Percentiles rank a stretch among this genome's conserved stretches.
Conservation (phyloP, 1,139 yeast genomes). For the Meyerozyma guilliermondii region DNA sequence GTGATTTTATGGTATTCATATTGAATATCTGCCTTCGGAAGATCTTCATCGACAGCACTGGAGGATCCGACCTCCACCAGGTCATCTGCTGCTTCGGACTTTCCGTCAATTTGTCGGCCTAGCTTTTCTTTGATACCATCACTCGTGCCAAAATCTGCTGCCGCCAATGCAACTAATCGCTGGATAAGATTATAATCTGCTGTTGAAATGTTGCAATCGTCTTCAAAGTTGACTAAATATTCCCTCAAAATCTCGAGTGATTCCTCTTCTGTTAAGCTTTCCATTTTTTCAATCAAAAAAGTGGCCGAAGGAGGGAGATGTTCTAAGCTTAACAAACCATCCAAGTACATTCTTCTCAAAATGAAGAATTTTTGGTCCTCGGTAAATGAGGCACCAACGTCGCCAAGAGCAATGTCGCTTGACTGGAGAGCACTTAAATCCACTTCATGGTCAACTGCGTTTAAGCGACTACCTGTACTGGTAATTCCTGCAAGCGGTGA, state of each 20-base stretch:
- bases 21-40: not conserved
- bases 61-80: slow-evolving; percentile 1
- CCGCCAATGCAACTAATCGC: slow-evolving; percentile 5
- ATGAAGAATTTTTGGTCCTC: slow-evolving; percentile 21
- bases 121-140: slow-evolving; percentile 8
- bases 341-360: slow-evolving; percentile 23
- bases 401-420: slow-evolving; percentile 6
- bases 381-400: slow-evolving; percentile 11
- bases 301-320: slow-evolving; percentile 28
- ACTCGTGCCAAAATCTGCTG: not conserved
- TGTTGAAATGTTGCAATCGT: slow-evolving; percentile 47
- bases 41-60: not conserved
- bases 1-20: not conserved
- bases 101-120: slow-evolving; percentile 6
- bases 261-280: slow-evolving; percentile 29
- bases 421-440: slow-evolving; percentile 11
- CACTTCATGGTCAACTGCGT: slow-evolving; percentile 11
- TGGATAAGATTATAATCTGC: slow-evolving; percentile 21
- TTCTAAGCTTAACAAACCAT: slow-evolving; percentile 21
- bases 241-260: slow-evolving; percentile 36
- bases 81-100: not conserved
- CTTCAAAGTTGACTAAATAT: slow-evolving; percentile 34
- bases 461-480: slow-evolving; percentile 22
- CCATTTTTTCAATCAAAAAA: slow-evolving; percentile 36
- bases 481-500: slow-evolving; percentile 21